These are phyloP conservation scores for Brassica juncea DNA, from an alignment of 345 rosid species.

Conservation along the genomic window DNA sequence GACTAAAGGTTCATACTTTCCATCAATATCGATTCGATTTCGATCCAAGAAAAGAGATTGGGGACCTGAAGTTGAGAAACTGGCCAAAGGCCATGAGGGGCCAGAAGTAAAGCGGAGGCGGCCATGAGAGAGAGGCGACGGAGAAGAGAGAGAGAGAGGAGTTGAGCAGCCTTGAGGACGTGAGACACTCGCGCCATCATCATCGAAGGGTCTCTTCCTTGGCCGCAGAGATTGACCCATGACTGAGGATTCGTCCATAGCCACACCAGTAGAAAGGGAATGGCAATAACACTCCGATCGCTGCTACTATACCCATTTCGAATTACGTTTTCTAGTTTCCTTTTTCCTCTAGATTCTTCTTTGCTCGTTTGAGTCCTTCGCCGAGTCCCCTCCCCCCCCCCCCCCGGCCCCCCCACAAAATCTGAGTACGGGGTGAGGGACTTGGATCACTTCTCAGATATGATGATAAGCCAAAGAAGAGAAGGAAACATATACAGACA, in stretches of 20 bases:
- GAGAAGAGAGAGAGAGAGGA: conserved; percentile 66
- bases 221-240: conserved; percentile 79
- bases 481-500: too few species aligned
- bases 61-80: conserved; percentile 89
- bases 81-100: conserved; percentile 84
- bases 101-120: conserved; percentile 87
- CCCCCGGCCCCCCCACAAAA: too few species aligned
- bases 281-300: conserved; percentile 60
- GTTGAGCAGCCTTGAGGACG: conserved; percentile 74
- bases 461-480: too few species aligned
- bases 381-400: not conserved
- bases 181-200: conserved; percentile 76
- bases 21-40: conserved; percentile 5
- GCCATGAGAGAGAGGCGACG: conserved; percentile 75
- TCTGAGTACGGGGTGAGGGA: too few species aligned
- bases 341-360: not conserved
- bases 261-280: conserved; percentile 88
- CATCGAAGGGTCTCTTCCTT: conserved; percentile 66
- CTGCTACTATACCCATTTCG: conserved; percentile 71
- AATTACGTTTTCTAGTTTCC: not conserved
- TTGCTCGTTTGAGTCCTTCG: not conserved
- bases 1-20: conserved; percentile 5
- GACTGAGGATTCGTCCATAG: conserved; percentile 76
- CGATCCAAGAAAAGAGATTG: not conserved
- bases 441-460: too few species aligned